Conservation (phyloP, 768 basidiomycete species). For the Dacryopinax primogenitus region DNA sequence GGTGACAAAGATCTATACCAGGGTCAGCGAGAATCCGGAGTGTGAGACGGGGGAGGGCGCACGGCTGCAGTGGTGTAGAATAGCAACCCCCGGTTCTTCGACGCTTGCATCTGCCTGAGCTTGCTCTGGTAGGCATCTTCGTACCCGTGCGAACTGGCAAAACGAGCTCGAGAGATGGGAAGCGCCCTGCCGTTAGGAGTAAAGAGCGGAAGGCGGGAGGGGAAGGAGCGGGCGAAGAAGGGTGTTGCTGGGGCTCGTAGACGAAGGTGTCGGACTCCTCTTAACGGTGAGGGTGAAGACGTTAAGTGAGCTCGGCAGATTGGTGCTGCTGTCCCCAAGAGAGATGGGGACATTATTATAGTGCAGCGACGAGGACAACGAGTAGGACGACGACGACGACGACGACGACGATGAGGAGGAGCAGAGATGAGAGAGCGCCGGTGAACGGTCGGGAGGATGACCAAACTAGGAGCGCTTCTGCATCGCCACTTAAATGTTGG, state of each 20-base stretch:
- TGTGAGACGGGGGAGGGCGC: slow-evolving; percentile 24
- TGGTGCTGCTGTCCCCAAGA: not conserved
- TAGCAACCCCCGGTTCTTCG: slow-evolving; percentile 52
- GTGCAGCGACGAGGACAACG: not conserved
- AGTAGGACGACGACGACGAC: not conserved
- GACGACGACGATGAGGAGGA: too few relatives aligned
- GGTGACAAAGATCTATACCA: slow-evolving; percentile 54
- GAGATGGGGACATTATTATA: not conserved
- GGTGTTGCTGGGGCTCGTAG: not conserved
- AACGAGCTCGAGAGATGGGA: not conserved
- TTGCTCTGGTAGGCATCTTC: not conserved
- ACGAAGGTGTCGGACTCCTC: not conserved
- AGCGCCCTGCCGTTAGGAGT: not conserved
- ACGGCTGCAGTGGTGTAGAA: slow-evolving; percentile 80
- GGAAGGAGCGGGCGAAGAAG: not conserved
- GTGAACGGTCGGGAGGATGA: not conserved
- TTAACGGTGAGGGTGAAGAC: not conserved
- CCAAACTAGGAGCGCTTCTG: slow-evolving; percentile 5
- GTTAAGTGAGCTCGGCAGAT: not conserved
- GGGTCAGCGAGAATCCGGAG: slow-evolving; percentile 6
- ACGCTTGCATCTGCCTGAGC: not conserved
- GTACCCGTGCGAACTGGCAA: not conserved
- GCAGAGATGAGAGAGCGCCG: not conserved
- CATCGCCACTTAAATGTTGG: slow-evolving; percentile 1
- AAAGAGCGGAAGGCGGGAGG: not conserved